These are phyloP conservation scores for Amanita pseudoporphyria DNA, from an alignment of 768 basidiomycete genomes.

Conservation along the genomic window DNA sequence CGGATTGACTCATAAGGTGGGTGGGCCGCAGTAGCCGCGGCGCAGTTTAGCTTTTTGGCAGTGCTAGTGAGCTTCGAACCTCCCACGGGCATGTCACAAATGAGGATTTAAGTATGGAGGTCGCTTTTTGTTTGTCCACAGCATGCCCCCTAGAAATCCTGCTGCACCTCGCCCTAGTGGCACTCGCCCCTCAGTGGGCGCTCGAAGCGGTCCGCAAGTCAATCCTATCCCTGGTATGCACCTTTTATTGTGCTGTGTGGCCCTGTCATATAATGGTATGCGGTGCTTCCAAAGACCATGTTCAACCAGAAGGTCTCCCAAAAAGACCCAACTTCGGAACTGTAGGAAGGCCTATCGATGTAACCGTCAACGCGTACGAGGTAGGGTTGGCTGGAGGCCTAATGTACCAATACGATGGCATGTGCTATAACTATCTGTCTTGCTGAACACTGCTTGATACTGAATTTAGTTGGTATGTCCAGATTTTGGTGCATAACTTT, in stretches of 20 bases:
- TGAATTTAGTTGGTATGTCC: slow-evolving; percentile 22
- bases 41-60: too few relatives aligned
- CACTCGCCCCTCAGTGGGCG: too few relatives aligned
- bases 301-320: slow-evolving; percentile 44
- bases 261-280: neutral
- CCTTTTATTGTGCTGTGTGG: neutral
- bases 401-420: slow-evolving; percentile 68
- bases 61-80: too few relatives aligned
- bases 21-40: too few relatives aligned
- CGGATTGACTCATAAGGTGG: too few relatives aligned
- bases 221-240: neutral
- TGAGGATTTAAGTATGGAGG: too few relatives aligned
- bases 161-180: neutral
- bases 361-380: slow-evolving; percentile 41
- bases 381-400: slow-evolving; percentile 37
- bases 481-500: neutral
- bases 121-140: too few relatives aligned
- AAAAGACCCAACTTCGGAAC: slow-evolving; percentile 46
- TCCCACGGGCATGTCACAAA: too few relatives aligned
- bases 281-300: slow-evolving; percentile 14
- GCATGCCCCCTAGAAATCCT: neutral
- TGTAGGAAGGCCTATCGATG: slow-evolving; percentile 31
- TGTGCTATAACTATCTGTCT: neutral
- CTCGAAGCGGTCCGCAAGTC: neutral
- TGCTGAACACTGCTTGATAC: slow-evolving; percentile 1